Base-by-base conservation (phyloP, 345 rosid species). In the Gossypium rotundifolium region DNA sequence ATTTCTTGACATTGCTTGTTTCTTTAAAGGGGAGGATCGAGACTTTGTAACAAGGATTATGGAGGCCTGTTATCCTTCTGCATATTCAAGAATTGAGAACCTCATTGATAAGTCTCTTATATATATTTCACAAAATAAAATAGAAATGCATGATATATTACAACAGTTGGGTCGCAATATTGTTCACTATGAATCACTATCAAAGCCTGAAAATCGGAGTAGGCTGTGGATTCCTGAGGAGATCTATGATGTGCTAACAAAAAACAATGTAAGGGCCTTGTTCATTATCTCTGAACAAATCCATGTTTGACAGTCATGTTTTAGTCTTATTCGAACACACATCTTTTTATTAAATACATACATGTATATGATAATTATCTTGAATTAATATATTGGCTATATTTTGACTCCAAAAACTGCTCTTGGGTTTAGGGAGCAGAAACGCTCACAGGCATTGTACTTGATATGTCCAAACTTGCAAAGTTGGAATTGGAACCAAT, bases 1-100 rank as follows among this genome's bases (percentile, higher is more conserved):
- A 13, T 85, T 87, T 54, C 74, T 83, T 12, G 82, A 76, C 60
- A 53, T 83, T 45, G 77, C 84, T 44, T 83, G 86, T 69, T 81
- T 85, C 60, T 77, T 49, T 13, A 65, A 70, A 60, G 73, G 77
- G 52, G 65, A 71, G 38, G 51, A 62, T 10, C 64, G 11, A 61
- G 76, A 79, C 53, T 57, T n/a, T 59, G 83, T 71, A 45, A 74
- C 4, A 68, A 63, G 75, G 55, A 54, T 81, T 7, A 49, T 84
- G 11, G 72, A 78, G 45, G 69, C 76, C 7, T 72, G 69, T 69
- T 81, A 76, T 38, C 57, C 58, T 38, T 80, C 78, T 68, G 74
- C 77, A 17, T 18, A 68, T 14, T 71, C 66, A 29, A 79, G 81
- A 14, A 49, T 87, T n/a, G 72, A 48, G 0, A 12, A 25, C 38